Percentiles rank a stretch among this genome's conserved stretches.
Evolutionary conservation across 176 grass and related monocot genomes (phyloP).

Genomic region (Cocos nucifera): DNA sequence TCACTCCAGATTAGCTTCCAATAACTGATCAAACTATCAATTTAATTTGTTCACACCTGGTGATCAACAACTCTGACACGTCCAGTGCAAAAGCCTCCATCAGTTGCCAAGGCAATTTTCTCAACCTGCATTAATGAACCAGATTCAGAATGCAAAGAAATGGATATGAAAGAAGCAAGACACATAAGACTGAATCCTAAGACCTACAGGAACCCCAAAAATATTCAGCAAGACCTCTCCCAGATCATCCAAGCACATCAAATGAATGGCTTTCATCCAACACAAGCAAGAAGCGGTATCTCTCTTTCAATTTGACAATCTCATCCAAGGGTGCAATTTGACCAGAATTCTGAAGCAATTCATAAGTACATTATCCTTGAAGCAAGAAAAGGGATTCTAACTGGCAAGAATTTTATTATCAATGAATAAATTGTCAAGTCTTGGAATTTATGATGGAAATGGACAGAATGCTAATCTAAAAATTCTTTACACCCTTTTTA

Average conservation of each 20-base stretch:
- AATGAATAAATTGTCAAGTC: too few species aligned
- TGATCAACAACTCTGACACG: conserved; percentile 95
- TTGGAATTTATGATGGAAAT: too few species aligned
- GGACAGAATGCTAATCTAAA: too few species aligned
- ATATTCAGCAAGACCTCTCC: conserved; percentile 86
- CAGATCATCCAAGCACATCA: conserved; percentile 87
- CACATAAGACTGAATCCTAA: not conserved
- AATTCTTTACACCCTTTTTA: too few species aligned
- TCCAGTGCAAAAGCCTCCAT: conserved; percentile 94
- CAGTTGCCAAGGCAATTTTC: conserved; percentile 80
- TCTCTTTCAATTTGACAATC: conserved; percentile 89
- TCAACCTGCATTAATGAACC: conserved; percentile 56
- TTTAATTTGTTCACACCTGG: conserved; percentile 49
- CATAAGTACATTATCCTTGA: not conserved
- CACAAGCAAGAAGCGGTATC: conserved; percentile 83
- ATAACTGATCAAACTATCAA: not conserved
- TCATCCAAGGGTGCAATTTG: conserved; percentile 84
- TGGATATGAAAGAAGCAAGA: conserved; percentile 4
- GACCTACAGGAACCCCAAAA: conserved; percentile 69
- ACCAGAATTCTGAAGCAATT: conserved; percentile 61
- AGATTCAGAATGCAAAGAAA: conserved; percentile 14
- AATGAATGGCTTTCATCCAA: conserved; percentile 93
- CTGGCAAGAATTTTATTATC: too few species aligned
- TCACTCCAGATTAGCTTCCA: too few species aligned
- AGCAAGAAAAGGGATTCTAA: too few species aligned